A percentile compares a stretch with the other conserved stretches of the same genome.
Evolutionary conservation across 2,329 filamentous ascomycete genomes (phyloP).

Genomic region (Pseudogymnoascus sp.): DNA sequence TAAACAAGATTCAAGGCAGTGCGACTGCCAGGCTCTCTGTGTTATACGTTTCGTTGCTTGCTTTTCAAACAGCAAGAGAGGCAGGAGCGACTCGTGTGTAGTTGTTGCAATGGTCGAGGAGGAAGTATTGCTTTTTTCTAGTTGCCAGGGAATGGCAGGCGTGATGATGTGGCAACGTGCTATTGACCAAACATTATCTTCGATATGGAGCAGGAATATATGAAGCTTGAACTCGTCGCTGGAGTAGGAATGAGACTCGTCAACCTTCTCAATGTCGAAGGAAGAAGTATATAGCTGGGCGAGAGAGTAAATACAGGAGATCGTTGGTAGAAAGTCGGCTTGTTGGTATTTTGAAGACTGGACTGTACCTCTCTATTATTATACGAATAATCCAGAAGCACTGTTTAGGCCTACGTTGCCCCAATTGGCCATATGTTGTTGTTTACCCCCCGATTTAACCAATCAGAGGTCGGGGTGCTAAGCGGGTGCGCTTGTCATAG

Average conservation of each 20-base stretch:
- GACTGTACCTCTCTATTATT: conserved; percentile 8
- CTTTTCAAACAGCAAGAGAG: background rate
- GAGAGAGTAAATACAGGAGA: conserved; percentile 7
- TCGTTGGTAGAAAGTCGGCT: background rate
- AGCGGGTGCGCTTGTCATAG: conserved; percentile 9
- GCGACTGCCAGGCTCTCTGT: conserved; percentile 4
- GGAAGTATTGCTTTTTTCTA: background rate
- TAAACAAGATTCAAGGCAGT: conserved; percentile 1
- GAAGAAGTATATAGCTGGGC: background rate
- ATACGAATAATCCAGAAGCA: conserved; percentile 9
- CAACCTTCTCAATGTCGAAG: background rate
- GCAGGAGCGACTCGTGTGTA: background rate
- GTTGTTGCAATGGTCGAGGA: background rate
- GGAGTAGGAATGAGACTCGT: background rate
- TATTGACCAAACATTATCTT: conserved; percentile 9
- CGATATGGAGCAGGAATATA: background rate
- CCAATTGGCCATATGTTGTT: conserved; percentile 11
- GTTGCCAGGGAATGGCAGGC: conserved; percentile 1
- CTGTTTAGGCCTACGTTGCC: conserved; percentile 5
- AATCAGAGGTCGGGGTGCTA: background rate
- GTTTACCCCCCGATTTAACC: conserved; percentile 6
- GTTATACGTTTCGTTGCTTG: background rate
- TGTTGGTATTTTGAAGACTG: conserved; percentile 4
- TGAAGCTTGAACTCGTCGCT: conserved; percentile 1
- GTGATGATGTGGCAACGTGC: conserved; percentile 8